Base-by-base conservation (phyloP, 2,329 filamentous ascomycete genomes). In the Penicillium sp. region DNA sequence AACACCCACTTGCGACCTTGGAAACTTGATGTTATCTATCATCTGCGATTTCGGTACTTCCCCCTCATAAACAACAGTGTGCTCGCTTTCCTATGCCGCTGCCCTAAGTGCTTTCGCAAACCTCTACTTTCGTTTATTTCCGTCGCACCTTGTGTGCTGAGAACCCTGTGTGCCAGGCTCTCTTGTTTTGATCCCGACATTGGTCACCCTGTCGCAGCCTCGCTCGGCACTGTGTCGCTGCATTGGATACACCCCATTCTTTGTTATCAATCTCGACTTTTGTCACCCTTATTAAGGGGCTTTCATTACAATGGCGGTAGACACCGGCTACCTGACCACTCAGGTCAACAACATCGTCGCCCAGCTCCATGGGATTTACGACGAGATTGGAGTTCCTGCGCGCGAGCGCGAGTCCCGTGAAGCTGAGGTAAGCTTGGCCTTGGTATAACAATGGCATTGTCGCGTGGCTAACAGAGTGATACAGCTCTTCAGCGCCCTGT, bases 281-380 rank as follows among this genome's bases (percentile, higher is more conserved):
- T 50, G 38, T 47, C 35, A 37, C 40, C 61, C 45, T 45, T 21
- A n/a, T 25, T 57, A 49, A 61, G 59, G 58, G 38, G 31, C 23
- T 31, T 29, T 44, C 46, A 31, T 50, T 57, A 56, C 47, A 37
- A 77, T 76, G 74, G 69, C 72, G 51, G 96, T 97, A 86, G 92
- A 97, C 77, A 91, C 92, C 56, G 90, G 89, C 73, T 95, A 95
- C 75, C 82, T 97, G 71, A 89, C 91, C 66, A 91, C 95, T 74
- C 94, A 97, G 84, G 90, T 99, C 77, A 94, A 91, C 64, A 91
- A 85, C 68, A 97, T 96, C 70, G 91, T 97, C 72, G 86, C 85
- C 74, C 91, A 97, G 76, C 83, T 99, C 58, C 93, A 97, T 76
- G 89, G 89, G 62, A 84, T 97, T 55, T 99, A 97, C 69, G 94